Conservation (phyloP, 2,329 filamentous ascomycete species). For the Pseudopithomyces maydicus region DNA sequence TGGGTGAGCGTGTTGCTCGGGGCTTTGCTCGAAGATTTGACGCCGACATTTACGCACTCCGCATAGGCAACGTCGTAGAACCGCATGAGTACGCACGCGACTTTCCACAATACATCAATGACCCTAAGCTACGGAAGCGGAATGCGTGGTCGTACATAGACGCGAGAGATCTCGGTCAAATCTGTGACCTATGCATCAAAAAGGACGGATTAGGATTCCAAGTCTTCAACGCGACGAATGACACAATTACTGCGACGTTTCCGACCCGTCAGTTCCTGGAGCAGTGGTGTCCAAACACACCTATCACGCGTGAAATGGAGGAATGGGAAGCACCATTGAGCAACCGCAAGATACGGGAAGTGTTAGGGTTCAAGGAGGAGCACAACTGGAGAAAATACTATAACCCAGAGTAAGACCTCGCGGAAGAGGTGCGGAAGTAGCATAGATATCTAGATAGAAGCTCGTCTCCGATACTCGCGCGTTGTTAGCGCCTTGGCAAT, state of each 20-base stretch:
- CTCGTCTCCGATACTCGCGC: conserved; percentile 1
- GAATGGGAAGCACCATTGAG: conserved; percentile 65
- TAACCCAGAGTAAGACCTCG: conserved; percentile 30
- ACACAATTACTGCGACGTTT: conserved; percentile 61
- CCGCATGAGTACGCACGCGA: conserved; percentile 63
- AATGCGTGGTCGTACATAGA: conserved; percentile 70
- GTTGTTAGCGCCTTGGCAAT: conserved; percentile 10
- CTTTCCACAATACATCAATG: conserved; percentile 57
- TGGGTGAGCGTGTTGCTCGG: conserved; percentile 62
- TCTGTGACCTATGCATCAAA: conserved; percentile 60
- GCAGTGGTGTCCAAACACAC: conserved; percentile 55
- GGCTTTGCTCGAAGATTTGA: conserved; percentile 61
- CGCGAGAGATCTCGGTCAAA: conserved; percentile 65
- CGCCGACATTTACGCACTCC: conserved; percentile 64
- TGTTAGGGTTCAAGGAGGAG: conserved; percentile 64
- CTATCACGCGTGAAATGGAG: conserved; percentile 61
- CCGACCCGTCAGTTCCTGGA: conserved; percentile 60
- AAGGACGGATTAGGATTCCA: conserved; percentile 65
- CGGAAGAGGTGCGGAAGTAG: neutral
- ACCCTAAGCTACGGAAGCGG: conserved; percentile 58
- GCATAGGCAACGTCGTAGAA: conserved; percentile 66
- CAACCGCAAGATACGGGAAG: conserved; percentile 64
- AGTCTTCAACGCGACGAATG: conserved; percentile 68
- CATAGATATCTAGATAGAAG: conserved; percentile 6
- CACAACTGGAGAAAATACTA: conserved; percentile 63